These are phyloP conservation scores for thale cress (Arabidopsis thaliana) DNA, from an alignment of 345 rosid species.

Conservation along the genomic window DNA sequence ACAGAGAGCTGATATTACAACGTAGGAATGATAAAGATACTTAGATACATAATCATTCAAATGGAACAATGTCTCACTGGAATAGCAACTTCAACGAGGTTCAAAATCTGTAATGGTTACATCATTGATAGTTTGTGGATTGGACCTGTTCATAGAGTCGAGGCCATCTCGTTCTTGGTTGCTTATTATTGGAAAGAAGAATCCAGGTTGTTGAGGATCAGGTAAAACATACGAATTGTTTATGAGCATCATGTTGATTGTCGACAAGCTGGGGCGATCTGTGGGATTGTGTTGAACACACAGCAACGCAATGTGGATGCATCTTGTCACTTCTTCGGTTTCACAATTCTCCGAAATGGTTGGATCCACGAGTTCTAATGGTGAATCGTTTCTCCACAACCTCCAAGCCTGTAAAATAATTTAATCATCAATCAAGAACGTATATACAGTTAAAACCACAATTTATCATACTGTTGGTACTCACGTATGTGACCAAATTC, in stretches of 20 bases:
- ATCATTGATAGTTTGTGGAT: neutral
- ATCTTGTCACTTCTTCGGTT: constrained; percentile 27
- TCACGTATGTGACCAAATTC: constrained; percentile 22
- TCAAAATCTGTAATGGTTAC: constrained; percentile 22
- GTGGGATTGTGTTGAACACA: constrained; percentile 33
- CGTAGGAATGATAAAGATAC: too few relatives aligned
- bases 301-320: constrained; percentile 35
- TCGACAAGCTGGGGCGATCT: constrained; percentile 28
- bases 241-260: constrained; percentile 26
- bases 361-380: constrained; percentile 32
- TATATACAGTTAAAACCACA: neutral
- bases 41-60: too few relatives aligned
- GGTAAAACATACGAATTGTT: constrained; percentile 5
- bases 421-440: neutral
- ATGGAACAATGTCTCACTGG: too few relatives aligned
- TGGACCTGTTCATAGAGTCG: neutral
- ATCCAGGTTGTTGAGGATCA: constrained; percentile 22
- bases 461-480: neutral
- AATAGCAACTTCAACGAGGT: neutral
- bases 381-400: constrained; percentile 19
- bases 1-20: too few relatives aligned
- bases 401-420: neutral
- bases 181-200: neutral
- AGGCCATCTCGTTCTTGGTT: constrained; percentile 16
- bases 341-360: constrained; percentile 7